phyloP scores from a whole-genome alignment of 2,329 filamentous ascomycete genomes.

The Clarireedia hainanense region DNA sequence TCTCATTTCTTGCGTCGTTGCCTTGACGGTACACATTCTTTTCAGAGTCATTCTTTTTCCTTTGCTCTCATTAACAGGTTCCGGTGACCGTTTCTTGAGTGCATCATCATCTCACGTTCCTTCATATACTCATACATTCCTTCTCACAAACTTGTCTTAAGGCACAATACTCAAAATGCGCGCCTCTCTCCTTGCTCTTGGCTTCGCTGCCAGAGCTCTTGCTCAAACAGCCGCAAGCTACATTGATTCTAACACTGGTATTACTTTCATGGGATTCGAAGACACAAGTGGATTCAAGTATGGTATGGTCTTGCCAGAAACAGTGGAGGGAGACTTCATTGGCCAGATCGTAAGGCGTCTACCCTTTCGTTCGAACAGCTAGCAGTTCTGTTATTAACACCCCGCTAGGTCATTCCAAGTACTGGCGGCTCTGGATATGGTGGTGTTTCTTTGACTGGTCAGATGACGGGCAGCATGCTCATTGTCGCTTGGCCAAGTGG shows the following conservation, averaged over 20 bases:
- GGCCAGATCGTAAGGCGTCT: conserved; percentile 41
- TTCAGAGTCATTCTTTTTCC: conserved; percentile 5
- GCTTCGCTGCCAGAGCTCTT: conserved; percentile 1
- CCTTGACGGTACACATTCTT: conserved; percentile 9
- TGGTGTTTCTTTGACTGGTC: conserved; percentile 38
- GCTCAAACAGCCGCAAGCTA: conserved; percentile 25
- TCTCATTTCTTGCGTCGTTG: background rate
- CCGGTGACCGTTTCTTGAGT: background rate
- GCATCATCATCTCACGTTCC: background rate
- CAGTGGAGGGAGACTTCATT: conserved; percentile 43
- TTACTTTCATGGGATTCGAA: conserved; percentile 35
- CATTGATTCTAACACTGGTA: conserved; percentile 38
- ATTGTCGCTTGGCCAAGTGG: conserved; percentile 43
- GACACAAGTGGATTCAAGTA: conserved; percentile 36
- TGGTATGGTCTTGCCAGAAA: conserved; percentile 44
- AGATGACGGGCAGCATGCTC: conserved; percentile 40
- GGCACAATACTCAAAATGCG: conserved; percentile 1
- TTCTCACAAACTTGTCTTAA: background rate
- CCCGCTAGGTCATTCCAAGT: conserved; percentile 1
- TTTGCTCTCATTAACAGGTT: conserved; percentile 3
- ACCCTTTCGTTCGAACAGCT: no score
- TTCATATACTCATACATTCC: background rate
- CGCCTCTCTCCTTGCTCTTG: background rate
- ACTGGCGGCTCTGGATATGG: conserved; percentile 35
- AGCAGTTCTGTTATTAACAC: background rate